phyloP scores from a whole-genome alignment of 257 asterid genomes.

The Perilla frutescens region DNA sequence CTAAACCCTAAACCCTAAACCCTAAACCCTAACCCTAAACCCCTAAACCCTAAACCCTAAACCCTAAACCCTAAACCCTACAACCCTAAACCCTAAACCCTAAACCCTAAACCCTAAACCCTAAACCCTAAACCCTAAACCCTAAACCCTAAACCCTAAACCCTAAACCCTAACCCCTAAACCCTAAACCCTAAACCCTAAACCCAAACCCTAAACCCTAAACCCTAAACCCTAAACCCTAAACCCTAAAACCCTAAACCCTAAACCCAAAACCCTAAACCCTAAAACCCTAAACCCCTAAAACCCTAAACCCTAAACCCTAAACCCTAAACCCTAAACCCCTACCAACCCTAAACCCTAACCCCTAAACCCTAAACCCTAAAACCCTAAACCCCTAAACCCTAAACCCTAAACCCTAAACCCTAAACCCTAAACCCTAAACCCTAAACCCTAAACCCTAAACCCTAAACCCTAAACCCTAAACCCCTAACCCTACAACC shows the following conservation, averaged over 20 bases:
- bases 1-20: background rate
- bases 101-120: no score
- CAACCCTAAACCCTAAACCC: no score
- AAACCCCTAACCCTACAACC: slow-evolving; percentile 28
- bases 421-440: background rate
- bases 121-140: no score
- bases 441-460: slow-evolving; percentile 35
- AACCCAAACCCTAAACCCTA: no score
- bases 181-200: no score
- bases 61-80: background rate
- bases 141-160: no score
- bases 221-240: no score
- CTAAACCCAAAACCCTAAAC: slow-evolving; percentile 1
- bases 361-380: background rate
- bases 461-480: slow-evolving; percentile 33
- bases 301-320: slow-evolving; percentile 14
- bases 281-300: slow-evolving; percentile 10
- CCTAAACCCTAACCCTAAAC: background rate
- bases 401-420: background rate
- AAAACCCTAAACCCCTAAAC: background rate
- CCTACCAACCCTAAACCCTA: background rate
- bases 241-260: no score
- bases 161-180: no score
- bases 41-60: background rate
- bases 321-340: background rate